These are phyloP conservation scores for Citrus medica DNA, from an alignment of 345 rosid species.

Conservation along the genomic window DNA sequence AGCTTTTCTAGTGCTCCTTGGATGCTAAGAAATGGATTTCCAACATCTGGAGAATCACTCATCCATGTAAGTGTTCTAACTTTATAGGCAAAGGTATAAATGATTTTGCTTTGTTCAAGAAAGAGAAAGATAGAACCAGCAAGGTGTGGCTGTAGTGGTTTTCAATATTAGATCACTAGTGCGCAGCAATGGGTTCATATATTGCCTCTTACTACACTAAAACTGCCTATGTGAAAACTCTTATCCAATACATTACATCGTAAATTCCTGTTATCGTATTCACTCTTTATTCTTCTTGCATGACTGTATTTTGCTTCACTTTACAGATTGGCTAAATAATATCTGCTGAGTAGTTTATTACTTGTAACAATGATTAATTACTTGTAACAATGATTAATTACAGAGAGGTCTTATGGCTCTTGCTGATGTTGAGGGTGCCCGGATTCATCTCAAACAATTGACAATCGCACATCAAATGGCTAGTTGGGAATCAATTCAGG, in stretches of 20 bases:
- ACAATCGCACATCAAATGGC: conserved; percentile 83
- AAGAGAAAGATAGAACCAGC: neutral
- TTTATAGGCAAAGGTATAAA: neutral
- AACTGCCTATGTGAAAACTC: neutral
- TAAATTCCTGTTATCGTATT: neutral
- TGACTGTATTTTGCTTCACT: neutral
- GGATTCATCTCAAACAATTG: conserved; percentile 75
- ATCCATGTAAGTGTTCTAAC: conserved; percentile 67
- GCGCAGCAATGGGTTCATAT: neutral
- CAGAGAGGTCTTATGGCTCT: conserved; percentile 97
- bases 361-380: conserved; percentile 12
- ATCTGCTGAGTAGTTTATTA: neutral
- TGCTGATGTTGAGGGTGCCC: conserved; percentile 95
- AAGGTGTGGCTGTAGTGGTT: neutral
- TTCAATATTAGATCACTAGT: neutral
- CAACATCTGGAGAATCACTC: conserved; percentile 72
- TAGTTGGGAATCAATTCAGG: conserved; percentile 91
- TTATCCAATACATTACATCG: neutral
- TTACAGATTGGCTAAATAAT: neutral
- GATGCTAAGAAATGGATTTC: conserved; percentile 77
- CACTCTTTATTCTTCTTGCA: neutral
- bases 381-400: conserved; percentile 22
- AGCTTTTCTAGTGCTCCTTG: conserved; percentile 97
- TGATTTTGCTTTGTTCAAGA: neutral
- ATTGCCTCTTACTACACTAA: neutral